Evolutionary conservation across 1,139 yeast species (phyloP), one percentile per base, ranked within the genome.

Genomic region (Entelexis paramagnoliae): DNA sequence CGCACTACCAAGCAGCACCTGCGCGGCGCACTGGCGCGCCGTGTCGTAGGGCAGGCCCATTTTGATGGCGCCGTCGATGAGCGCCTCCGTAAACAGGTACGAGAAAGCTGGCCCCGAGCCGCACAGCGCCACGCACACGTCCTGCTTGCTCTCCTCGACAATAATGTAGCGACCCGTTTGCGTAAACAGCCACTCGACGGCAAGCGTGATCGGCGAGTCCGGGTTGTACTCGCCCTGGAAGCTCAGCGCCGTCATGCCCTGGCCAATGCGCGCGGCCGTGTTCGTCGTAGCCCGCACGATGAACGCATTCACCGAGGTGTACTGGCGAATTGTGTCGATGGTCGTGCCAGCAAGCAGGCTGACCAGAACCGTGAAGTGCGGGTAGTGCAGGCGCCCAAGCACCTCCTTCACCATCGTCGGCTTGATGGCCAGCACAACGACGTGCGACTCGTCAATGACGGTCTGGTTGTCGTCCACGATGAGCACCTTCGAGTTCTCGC

Each of bases 101-200:
- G 87, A 85, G 66, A 91, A 93, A 0, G 98, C 99, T 1, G 97
- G 96, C 0, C 96, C 97, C 2, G 96, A 86, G 1, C 98, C 99
- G 55, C 94, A 88, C 52, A 91, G 75, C 0, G 96, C 84, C 13
- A 97, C 91, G 49, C 96, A 95, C 8, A 93, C 96, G 64, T 91
- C 97, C 89, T 89, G 89, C 68, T 87, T 86, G 66, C 84, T 83
- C 68, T 91, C 76, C 35, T 70, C 75, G 52, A 72, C 64, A 48
- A 70, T 63, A 34, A 71, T 58, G 52, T 68, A 68, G 50, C 69
- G 61, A 35, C 76, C 76, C 24, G 72, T 68, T 89, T 54, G 95
- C 83, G 60, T 60, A 61, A 72, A 72, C 79, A 77, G 66, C 83
- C 84, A 65, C 82, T 63, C 76, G 71, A 40, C 95, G 88, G 55